These are phyloP conservation scores for Hypoxylon sp. DNA, from an alignment of 2,329 filamentous ascomycete genomes.

Conservation along the genomic window DNA sequence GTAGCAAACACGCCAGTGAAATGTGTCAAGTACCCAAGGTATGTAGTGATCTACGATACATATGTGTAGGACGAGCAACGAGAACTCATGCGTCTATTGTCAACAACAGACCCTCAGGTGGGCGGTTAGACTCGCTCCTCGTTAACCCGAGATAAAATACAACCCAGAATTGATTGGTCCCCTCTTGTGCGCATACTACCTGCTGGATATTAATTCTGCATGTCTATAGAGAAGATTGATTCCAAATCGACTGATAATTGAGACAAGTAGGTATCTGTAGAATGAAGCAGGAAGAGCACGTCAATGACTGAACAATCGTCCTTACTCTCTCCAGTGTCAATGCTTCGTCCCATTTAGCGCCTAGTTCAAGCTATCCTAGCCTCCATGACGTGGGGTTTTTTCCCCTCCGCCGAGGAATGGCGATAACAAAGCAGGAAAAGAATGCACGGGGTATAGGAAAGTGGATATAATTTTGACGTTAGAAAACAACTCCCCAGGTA, in stretches of 20 bases:
- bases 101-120: slow-evolving; percentile 12
- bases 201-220: background rate
- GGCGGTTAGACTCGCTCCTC: slow-evolving; percentile 31
- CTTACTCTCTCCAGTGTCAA: background rate
- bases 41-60: background rate
- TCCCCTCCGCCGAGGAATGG: slow-evolving; percentile 13
- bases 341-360: slow-evolving; percentile 13
- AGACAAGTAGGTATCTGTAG: background rate
- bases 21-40: background rate
- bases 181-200: slow-evolving; percentile 4
- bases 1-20: slow-evolving; percentile 5
- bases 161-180: slow-evolving; percentile 14
- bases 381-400: slow-evolving; percentile 9
- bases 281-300: background rate
- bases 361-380: background rate
- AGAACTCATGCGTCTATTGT: background rate
- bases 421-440: background rate
- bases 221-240: slow-evolving; percentile 1
- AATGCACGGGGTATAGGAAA: slow-evolving; percentile 10
- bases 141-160: slow-evolving; percentile 36
- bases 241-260: slow-evolving; percentile 13
- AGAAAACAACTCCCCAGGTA: background rate
- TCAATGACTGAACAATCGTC: background rate
- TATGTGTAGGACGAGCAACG: background rate
- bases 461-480: background rate